Base-by-base conservation (phyloP, 352 stramenopile genomes). In the Phytophthora pseudosyringae region DNA sequence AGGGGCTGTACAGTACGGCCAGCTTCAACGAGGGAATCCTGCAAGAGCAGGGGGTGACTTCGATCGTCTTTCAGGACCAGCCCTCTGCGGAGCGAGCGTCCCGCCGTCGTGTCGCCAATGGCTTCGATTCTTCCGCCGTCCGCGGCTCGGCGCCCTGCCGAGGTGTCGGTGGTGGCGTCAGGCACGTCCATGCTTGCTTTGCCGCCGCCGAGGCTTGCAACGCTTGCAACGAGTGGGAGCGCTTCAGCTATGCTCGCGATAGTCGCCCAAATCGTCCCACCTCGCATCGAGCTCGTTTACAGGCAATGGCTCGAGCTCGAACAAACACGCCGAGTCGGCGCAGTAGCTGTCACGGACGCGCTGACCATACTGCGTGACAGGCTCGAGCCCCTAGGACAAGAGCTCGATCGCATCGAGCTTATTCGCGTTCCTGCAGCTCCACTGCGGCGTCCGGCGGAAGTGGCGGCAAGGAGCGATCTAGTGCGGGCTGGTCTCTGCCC, bases 21-120 rank as follows among this genome's bases (percentile, higher is more conserved):
- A 68, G 50, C 67, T 72, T 75, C 56, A 72, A 72, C 46, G 66
- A 65, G 66, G 59, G 66, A 66, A 70, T 50, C 13, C 25, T 46
- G 59, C 58, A 45, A 49, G 57, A 65, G 21, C 21, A 21, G 21
- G 21, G 21, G 21, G 21, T 21, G 21, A 21, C 21, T 21, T 21
- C 21, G 21, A 21, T 21, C 21, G 21, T 21, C 21, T 21, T 21
- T 21, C 21, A 21, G 21, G 47, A 66, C 41, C 41, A 64, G 64
- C 44, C 43, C 59, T 39, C 63, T 45, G 51, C 59, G 60, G 53
- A 66, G 66, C 54, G 62, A 33, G 39, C 9, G 3, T 12, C 56
- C 59, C 56, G 67, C 67, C 59, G 57, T 72, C 67, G 51, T 29
- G 67, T 75, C 67, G 63, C 55, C 62, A 21, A 50, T 31, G 8